Evolutionary conservation across 2,329 filamentous ascomycete species (phyloP).

Genomic region (Aureobasidium lini): DNA sequence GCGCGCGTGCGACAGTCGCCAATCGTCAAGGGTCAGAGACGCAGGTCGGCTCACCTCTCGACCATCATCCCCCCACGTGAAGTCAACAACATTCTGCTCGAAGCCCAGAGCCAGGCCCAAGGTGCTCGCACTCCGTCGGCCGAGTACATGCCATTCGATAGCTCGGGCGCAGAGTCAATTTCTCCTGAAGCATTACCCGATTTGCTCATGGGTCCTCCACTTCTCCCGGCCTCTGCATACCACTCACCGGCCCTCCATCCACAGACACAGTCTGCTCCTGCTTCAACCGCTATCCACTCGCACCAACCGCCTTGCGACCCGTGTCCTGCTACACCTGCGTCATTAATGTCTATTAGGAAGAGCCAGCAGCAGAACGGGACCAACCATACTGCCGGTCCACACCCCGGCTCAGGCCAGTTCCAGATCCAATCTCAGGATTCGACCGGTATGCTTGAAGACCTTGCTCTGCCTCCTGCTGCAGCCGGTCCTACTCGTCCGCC

Average conservation of each 20-base stretch:
- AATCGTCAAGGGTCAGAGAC: constrained; percentile 58
- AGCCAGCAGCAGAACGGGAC: constrained; percentile 9
- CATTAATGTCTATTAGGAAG: constrained; percentile 59
- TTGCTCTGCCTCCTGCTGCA: constrained; percentile 69
- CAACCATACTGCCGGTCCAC: background rate
- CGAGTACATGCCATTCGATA: constrained; percentile 22
- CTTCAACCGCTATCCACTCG: background rate
- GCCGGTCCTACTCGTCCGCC: constrained; percentile 37
- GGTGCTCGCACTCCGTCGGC: constrained; percentile 19
- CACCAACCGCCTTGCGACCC: constrained; percentile 39
- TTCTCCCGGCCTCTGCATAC: constrained; percentile 55
- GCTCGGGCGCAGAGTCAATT: constrained; percentile 41
- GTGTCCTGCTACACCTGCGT: constrained; percentile 65
- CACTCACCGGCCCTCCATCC: constrained; percentile 61
- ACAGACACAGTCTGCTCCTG: constrained; percentile 32
- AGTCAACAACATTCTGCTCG: constrained; percentile 33
- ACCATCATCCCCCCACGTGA: constrained; percentile 40
- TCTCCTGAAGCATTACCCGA: constrained; percentile 44
- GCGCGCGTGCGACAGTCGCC: constrained; percentile 60
- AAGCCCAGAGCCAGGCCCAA: constrained; percentile 25
- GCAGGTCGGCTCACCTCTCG: constrained; percentile 39
- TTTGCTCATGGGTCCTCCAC: constrained; percentile 49
- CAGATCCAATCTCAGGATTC: constrained; percentile 18
- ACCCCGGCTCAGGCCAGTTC: constrained; percentile 9
- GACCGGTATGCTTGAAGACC: constrained; percentile 46